A percentile compares a stretch with the other conserved stretches of the same genome.
Conservation (phyloP, 2,329 filamentous ascomycete genomes). For the Xylariaceae sp. region DNA sequence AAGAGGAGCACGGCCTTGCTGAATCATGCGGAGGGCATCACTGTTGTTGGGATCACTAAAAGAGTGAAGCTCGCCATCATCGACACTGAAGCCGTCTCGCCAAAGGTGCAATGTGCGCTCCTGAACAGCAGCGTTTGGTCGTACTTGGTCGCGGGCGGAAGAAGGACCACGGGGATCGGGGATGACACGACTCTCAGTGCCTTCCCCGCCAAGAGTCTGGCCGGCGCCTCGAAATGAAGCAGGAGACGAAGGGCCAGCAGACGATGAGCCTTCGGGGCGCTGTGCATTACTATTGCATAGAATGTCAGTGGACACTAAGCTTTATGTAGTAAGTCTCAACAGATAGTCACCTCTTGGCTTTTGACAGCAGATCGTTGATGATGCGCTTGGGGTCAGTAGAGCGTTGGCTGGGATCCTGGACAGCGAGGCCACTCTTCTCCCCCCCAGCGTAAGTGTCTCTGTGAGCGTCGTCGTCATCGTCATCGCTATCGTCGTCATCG, state of each 20-base stretch:
- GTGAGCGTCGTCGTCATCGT: constrained; percentile 54
- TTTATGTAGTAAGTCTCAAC: neutral
- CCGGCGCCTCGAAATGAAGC: constrained; percentile 65
- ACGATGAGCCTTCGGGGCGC: constrained; percentile 47
- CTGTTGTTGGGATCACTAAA: constrained; percentile 77
- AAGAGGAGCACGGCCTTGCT: constrained; percentile 69
- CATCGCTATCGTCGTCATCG: constrained; percentile 47
- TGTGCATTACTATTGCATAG: constrained; percentile 52
- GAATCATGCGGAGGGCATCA: constrained; percentile 69
- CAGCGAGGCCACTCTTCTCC: constrained; percentile 73
- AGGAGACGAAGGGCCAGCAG: constrained; percentile 48
- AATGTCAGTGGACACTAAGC: constrained; percentile 13
- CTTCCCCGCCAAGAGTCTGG: constrained; percentile 75
- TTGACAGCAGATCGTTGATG: constrained; percentile 61
- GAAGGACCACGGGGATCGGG: constrained; percentile 52
- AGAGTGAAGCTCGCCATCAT: constrained; percentile 72
- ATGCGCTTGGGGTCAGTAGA: constrained; percentile 50
- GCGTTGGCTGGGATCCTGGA: constrained; percentile 56
- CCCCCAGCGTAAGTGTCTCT: constrained; percentile 78
- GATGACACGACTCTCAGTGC: constrained; percentile 64
- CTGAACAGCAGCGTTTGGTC: constrained; percentile 44
- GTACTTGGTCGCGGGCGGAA: constrained; percentile 27
- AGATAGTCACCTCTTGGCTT: constrained; percentile 54
- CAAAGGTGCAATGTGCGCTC: constrained; percentile 73
- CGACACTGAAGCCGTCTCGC: constrained; percentile 81